These are phyloP conservation scores for Omphalotus guepiniiformis DNA, from an alignment of 768 basidiomycete species.

Conservation along the genomic window DNA sequence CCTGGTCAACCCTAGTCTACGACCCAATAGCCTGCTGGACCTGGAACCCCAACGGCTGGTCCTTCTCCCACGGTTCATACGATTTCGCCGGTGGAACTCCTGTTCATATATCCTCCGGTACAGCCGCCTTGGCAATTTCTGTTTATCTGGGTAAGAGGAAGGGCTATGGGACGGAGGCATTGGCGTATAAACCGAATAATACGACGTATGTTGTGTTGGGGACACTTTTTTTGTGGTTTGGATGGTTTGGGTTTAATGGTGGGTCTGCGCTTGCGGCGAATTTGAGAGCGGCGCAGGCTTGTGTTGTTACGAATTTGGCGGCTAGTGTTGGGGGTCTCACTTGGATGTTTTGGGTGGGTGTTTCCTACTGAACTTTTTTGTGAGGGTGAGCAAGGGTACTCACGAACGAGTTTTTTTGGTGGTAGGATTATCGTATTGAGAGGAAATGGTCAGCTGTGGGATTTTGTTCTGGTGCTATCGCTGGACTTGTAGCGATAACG, in stretches of 20 bases:
- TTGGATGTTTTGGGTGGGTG: slow-evolving; percentile 83
- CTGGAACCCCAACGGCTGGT: slow-evolving; percentile 60
- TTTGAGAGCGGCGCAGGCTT: slow-evolving; percentile 80
- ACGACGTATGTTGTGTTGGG: slow-evolving; percentile 62
- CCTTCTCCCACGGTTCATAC: slow-evolving; percentile 51
- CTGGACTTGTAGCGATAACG: slow-evolving; percentile 86
- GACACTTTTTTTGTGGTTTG: slow-evolving; percentile 62
- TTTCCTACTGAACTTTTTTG: background rate
- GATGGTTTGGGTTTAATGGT: slow-evolving; percentile 80
- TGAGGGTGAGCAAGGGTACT: background rate
- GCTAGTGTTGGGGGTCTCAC: slow-evolving; percentile 82
- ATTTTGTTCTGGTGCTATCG: slow-evolving; percentile 94
- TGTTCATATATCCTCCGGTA: slow-evolving; percentile 66
- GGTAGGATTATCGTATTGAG: slow-evolving; percentile 84
- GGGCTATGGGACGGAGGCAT: slow-evolving; percentile 58
- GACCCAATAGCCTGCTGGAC: slow-evolving; percentile 77
- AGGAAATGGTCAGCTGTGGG: slow-evolving; percentile 91
- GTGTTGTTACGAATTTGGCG: slow-evolving; percentile 90
- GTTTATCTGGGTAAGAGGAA: slow-evolving; percentile 61
- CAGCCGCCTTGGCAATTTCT: slow-evolving; percentile 57
- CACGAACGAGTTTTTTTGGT: background rate
- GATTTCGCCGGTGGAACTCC: slow-evolving; percentile 69
- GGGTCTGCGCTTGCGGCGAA: slow-evolving; percentile 88
- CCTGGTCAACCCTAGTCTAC: slow-evolving; percentile 67
- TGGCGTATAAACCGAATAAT: slow-evolving; percentile 71